Evolutionary conservation across 768 basidiomycete genomes (phyloP), one percentile per base, ranked within the genome.

Genomic region (Russula dissimulans): DNA sequence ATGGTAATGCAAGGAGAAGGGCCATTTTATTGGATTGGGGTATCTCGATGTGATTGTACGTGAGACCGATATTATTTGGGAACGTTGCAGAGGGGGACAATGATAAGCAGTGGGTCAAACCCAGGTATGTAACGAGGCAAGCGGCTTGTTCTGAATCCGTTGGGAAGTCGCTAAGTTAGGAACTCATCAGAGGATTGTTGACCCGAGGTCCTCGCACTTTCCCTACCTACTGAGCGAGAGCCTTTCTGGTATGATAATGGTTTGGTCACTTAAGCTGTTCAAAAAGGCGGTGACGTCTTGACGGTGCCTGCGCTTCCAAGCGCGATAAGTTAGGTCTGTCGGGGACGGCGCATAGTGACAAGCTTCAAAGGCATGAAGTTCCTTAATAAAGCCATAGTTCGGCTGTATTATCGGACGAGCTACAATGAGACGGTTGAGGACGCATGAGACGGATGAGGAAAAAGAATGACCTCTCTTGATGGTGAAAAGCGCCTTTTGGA

Each of bases 251-350:
- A 84, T 67, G 42, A 86, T 74, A 7, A 71, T 66, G n/a, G 78
- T 77, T 12, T 80, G 81, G 54, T 86, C 82, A 31, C 73, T 69
- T 52, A 84, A 67, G 34, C 76, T 70, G 61, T 79, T 80, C 32
- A 86, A 67, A 65, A 80, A 86, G 48, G 72, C 70, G 3, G 76
- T 77, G 45, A 82, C 81, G 36, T 81, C 78, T 59, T 79, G 81
- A 50, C 75, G 73, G 59, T 81, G 78, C 34, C 76, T 72, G 12
- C 81, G 77, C 66, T 79, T 82, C 84, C 84, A 86, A n/a, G 78
- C 69, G 4, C 76, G 75, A 60, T 86, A 86, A 18, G 71, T 72
- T 3, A 72, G 57, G 59, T 81, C 75, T 0, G 70, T 67, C 29
- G 72, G 72, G 1, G 73, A 74, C 0, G 80, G 78, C 22, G 73